Evolutionary conservation across 1,284 basidiomycete species (phyloP).

Genomic region (Moesziomyces sp.): DNA sequence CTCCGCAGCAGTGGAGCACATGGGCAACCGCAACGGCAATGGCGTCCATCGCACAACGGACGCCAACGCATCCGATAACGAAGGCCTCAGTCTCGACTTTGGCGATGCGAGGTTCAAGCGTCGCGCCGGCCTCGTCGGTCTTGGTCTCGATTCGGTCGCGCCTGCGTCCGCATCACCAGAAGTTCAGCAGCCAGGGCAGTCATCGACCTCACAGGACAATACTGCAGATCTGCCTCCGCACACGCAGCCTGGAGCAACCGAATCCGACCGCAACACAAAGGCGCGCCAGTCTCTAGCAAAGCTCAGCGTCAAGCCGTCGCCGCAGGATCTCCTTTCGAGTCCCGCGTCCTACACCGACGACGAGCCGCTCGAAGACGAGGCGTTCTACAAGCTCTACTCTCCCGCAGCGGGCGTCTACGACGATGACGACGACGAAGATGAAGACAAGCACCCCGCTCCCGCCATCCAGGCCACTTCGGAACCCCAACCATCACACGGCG

Average conservation of each 20-base stretch:
- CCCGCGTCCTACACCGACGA: conserved; percentile 29
- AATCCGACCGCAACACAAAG: conserved; percentile 8
- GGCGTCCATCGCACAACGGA: background rate
- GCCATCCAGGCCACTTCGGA: background rate
- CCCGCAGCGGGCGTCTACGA: conserved; percentile 26
- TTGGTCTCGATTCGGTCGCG: conserved; percentile 22
- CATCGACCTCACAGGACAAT: background rate
- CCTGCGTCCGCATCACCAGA: background rate
- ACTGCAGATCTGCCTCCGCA: background rate
- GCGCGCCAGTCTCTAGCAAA: conserved; percentile 7
- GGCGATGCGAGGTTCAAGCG: conserved; percentile 13
- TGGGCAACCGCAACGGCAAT: too few species aligned
- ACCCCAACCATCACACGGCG: background rate
- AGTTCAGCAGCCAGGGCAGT: background rate
- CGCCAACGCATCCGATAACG: conserved; percentile 9
- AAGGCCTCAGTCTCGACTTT: conserved; percentile 22
- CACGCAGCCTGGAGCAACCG: background rate
- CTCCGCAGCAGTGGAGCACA: too few species aligned
- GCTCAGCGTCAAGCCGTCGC: conserved; percentile 8
- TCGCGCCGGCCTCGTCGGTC: conserved; percentile 30
- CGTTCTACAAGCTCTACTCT: conserved; percentile 47
- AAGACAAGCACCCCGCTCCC: background rate
- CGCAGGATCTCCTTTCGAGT: conserved; percentile 29
- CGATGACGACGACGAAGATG: conserved; percentile 26
- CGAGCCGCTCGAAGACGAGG: conserved; percentile 40